phyloP scores from a whole-genome alignment of 257 asterid genomes.

The Jacaranda copaia region DNA sequence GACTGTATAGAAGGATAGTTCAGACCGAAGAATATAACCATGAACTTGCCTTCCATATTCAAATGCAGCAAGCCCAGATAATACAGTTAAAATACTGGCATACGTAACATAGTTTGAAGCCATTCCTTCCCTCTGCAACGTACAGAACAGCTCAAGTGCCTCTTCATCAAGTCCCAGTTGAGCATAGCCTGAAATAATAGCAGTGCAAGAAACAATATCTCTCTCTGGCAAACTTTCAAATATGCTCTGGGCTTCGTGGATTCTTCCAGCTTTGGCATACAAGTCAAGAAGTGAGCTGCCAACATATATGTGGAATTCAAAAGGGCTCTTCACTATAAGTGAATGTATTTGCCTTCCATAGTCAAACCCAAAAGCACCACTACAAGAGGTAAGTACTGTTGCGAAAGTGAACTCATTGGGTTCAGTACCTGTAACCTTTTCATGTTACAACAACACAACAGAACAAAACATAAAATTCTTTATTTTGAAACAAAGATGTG shows the following conservation, averaged over 20 bases:
- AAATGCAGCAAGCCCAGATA: conserved; percentile 85
- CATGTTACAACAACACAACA: conserved; percentile 43
- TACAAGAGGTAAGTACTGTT: conserved; percentile 71
- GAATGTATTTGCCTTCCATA: conserved; percentile 76
- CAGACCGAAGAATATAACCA: conserved; percentile 65
- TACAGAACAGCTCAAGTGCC: conserved; percentile 66
- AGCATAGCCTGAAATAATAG: conserved; percentile 84
- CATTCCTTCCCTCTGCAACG: conserved; percentile 66
- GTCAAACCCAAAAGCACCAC: conserved; percentile 45
- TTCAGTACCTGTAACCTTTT: conserved; percentile 61
- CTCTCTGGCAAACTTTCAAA: conserved; percentile 70
- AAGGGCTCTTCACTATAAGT: conserved; percentile 61
- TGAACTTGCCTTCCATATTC: conserved; percentile 90
- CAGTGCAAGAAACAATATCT: conserved; percentile 83
- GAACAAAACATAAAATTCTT: conserved; percentile 22
- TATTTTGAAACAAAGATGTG: background rate
- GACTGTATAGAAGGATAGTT: conserved; percentile 48
- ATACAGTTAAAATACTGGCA: conserved; percentile 65
- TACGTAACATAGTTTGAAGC: conserved; percentile 75
- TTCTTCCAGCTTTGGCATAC: conserved; percentile 85
- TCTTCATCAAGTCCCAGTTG: conserved; percentile 77
- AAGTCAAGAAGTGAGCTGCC: conserved; percentile 94
- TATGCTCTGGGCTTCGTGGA: conserved; percentile 65
- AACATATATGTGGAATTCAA: conserved; percentile 64
- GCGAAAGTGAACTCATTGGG: conserved; percentile 89